These are phyloP conservation scores for Insectozyma bohioensis DNA, from an alignment of 1,139 yeast genomes.

Conservation along the genomic window DNA sequence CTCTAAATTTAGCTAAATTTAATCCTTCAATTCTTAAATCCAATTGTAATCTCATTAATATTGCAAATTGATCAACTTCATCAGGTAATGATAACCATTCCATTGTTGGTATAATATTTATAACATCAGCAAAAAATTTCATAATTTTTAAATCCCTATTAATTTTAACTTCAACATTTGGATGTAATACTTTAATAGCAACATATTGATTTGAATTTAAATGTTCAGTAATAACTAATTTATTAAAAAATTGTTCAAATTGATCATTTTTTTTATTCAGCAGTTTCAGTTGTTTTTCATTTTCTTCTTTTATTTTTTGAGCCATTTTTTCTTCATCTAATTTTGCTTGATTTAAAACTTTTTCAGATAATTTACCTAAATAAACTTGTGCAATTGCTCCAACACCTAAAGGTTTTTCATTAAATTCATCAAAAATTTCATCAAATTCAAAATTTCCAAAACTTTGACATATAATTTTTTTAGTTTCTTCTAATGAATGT, in stretches of 20 bases:
- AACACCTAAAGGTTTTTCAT: slow-evolving; percentile 78
- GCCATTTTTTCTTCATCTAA: slow-evolving; percentile 24
- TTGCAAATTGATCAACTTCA: slow-evolving; percentile 85
- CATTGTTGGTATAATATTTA: slow-evolving; percentile 84
- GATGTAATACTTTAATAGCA: slow-evolving; percentile 92
- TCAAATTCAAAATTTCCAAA: slow-evolving; percentile 64
- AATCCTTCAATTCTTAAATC: slow-evolving; percentile 88
- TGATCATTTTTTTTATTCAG: slow-evolving; percentile 6
- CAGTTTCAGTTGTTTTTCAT: slow-evolving; percentile 5
- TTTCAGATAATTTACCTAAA: slow-evolving; percentile 60
- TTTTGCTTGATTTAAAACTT: slow-evolving; percentile 38
- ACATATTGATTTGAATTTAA: slow-evolving; percentile 56
- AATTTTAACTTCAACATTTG: slow-evolving; percentile 70
- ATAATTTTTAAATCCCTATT: slow-evolving; percentile 82
- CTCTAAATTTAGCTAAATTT: slow-evolving; percentile 68
- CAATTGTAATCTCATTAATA: slow-evolving; percentile 83
- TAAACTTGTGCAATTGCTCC: slow-evolving; percentile 99
- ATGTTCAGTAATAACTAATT: slow-evolving; percentile 40
- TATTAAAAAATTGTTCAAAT: slow-evolving; percentile 28
- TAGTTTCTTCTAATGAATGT: slow-evolving; percentile 67
- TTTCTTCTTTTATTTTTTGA: slow-evolving; percentile 11
- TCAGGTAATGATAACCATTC: slow-evolving; percentile 96
- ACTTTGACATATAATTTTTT: slow-evolving; percentile 55
- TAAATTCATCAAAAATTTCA: slow-evolving; percentile 80
- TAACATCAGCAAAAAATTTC: slow-evolving; percentile 69